Conservation (phyloP, 2,329 filamentous ascomycete genomes). For the Verticillium tricorpus region DNA sequence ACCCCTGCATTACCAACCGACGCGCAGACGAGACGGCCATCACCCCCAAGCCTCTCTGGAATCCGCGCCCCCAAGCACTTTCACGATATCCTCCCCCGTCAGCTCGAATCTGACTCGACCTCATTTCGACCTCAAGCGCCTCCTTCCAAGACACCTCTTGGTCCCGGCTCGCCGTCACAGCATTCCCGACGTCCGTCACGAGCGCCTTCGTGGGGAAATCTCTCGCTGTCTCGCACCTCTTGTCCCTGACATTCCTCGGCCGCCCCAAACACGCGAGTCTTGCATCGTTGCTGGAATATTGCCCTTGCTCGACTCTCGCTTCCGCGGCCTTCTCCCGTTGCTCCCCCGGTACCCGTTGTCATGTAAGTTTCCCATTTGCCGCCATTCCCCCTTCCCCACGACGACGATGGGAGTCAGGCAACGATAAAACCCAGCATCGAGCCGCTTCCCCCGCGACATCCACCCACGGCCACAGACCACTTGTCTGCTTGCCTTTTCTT, state of each 20-base stretch:
- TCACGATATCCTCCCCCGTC: not conserved
- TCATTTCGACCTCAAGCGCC: not conserved
- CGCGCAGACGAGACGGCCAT: not conserved
- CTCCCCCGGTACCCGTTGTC: conserved; percentile 1
- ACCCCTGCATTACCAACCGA: not conserved
- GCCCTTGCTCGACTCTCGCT: conserved; percentile 13
- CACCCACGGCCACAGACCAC: not conserved
- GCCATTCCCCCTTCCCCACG: conserved; percentile 1
- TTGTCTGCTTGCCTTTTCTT: not conserved
- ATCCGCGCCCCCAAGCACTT: not conserved
- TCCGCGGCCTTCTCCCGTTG: conserved; percentile 1
- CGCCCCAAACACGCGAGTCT: conserved; percentile 6
- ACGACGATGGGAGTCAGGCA: not conserved
- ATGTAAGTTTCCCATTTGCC: conserved; percentile 12
- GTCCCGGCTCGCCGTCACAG: conserved; percentile 1
- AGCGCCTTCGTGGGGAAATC: not conserved
- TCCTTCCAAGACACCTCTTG: conserved; percentile 7
- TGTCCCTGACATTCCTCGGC: conserved; percentile 3
- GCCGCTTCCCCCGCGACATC: conserved; percentile 2
- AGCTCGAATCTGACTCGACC: not conserved
- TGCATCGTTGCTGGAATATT: conserved; percentile 15
- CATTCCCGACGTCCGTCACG: not conserved
- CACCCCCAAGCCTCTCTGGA: not conserved
- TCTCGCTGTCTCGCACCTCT: not conserved
- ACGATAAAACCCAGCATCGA: not conserved